A percentile compares a stretch with the other conserved stretches of the same genome.
Evolutionary conservation across 768 basidiomycete genomes (phyloP).

Genomic region (Tulasnella sp.): DNA sequence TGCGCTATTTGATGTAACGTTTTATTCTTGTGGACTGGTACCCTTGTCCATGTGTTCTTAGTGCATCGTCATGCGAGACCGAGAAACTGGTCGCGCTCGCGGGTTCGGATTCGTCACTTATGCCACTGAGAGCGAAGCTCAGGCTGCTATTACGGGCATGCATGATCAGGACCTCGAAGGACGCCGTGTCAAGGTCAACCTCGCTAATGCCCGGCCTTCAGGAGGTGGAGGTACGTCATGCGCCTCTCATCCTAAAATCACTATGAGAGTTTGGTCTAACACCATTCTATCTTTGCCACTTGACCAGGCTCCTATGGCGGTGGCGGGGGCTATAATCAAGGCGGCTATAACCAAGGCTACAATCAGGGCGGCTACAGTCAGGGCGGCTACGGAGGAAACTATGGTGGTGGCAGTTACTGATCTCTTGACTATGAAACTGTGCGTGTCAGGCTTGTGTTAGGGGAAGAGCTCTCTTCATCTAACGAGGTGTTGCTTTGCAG

Average conservation of each 20-base stretch:
- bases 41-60: conserved; percentile 35
- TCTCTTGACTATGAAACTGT: background rate
- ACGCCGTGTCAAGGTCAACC: conserved; percentile 81
- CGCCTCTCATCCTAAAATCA: conserved; percentile 32
- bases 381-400: background rate
- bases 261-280: conserved; percentile 26
- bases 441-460: background rate
- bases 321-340: background rate
- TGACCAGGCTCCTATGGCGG: conserved; percentile 4
- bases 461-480: background rate
- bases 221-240: conserved; percentile 30
- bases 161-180: conserved; percentile 95
- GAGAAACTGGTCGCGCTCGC: conserved; percentile 93
- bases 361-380: background rate
- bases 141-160: conserved; percentile 66
- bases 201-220: conserved; percentile 39
- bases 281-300: background rate
- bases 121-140: conserved; percentile 57
- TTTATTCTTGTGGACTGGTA: conserved; percentile 29
- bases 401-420: background rate
- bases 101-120: conserved; percentile 97
- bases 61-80: conserved; percentile 98
- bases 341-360: background rate
- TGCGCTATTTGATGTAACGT: conserved; percentile 3
- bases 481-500: background rate